Evolutionary conservation across 2,329 filamentous ascomycete species (phyloP).

Genomic region (Stachybotrys echinatus): DNA sequence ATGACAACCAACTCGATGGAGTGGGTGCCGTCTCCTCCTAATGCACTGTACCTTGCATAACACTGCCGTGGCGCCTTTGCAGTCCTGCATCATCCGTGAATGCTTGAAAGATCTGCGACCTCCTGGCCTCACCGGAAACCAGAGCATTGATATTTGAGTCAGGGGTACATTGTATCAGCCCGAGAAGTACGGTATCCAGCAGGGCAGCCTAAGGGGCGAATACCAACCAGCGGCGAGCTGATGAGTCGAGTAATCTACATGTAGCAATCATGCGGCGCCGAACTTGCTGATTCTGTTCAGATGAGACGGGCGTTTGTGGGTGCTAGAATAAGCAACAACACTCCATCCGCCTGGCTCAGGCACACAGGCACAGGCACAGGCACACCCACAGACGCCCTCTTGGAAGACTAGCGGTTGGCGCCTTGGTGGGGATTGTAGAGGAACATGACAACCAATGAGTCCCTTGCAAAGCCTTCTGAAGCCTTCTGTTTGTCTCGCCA

Average conservation of each 20-base stretch:
- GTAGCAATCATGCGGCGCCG: neutral
- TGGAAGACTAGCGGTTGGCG: neutral
- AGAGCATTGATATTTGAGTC: no score
- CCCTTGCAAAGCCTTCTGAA: neutral
- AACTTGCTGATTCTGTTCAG: neutral
- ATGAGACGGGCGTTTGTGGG: neutral
- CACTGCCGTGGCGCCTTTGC: neutral
- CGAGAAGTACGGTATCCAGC: no score
- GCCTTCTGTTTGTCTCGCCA: neutral
- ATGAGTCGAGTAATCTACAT: neutral
- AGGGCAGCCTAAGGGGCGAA: no score
- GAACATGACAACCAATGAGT: neutral
- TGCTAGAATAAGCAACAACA: no score
- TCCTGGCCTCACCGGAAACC: no score
- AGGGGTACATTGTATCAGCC: no score
- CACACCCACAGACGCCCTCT: neutral
- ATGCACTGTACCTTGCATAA: neutral
- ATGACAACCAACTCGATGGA: no score
- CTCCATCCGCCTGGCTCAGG: no score
- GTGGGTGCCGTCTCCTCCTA: neutral
- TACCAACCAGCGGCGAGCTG: no score
- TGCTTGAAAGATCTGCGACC: no score
- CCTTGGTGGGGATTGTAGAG: neutral
- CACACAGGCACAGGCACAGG: no score
- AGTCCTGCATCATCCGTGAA: no score